A percentile compares a stretch with the other conserved stretches of the same genome.
phyloP scores from a whole-genome alignment of 345 rosid genomes.

The Euphorbia lathyris region DNA sequence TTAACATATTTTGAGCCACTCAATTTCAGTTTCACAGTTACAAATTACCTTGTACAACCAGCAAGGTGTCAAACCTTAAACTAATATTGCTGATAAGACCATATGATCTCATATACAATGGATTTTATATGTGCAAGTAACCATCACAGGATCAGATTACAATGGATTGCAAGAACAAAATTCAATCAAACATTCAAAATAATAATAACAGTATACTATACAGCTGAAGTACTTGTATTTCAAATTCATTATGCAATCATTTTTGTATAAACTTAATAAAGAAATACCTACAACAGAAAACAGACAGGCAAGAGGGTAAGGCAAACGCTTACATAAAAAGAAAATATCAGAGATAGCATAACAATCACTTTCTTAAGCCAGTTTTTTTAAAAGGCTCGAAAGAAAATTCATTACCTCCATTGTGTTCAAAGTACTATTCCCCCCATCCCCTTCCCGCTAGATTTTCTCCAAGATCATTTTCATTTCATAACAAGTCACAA shows the following conservation, averaged over 20 bases:
- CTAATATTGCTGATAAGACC: not conserved
- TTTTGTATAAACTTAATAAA: slow-evolving; percentile 1
- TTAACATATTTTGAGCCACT: not conserved
- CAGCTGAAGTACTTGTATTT: not conserved
- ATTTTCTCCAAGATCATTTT: not conserved
- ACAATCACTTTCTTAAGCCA: not conserved
- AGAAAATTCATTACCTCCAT: not conserved
- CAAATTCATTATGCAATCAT: slow-evolving; percentile 1
- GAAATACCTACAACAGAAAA: not conserved
- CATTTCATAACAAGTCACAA: not conserved
- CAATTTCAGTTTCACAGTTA: not conserved
- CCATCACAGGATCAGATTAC: not conserved
- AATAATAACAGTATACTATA: not conserved
- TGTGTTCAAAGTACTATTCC: no score
- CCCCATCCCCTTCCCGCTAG: not conserved
- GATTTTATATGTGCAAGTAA: not conserved
- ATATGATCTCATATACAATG: not conserved
- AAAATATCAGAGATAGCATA: not conserved
- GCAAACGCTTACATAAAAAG: not conserved
- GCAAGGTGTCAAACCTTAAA: not conserved
- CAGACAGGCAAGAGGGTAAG: not conserved
- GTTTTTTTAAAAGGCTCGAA: not conserved
- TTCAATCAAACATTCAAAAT: not conserved
- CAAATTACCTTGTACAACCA: not conserved
- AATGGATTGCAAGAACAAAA: not conserved